Evolutionary conservation across 2,329 filamentous ascomycete genomes (phyloP), one percentile per base, ranked within the genome.

Genomic region (Erysiphe neolycopersici): DNA sequence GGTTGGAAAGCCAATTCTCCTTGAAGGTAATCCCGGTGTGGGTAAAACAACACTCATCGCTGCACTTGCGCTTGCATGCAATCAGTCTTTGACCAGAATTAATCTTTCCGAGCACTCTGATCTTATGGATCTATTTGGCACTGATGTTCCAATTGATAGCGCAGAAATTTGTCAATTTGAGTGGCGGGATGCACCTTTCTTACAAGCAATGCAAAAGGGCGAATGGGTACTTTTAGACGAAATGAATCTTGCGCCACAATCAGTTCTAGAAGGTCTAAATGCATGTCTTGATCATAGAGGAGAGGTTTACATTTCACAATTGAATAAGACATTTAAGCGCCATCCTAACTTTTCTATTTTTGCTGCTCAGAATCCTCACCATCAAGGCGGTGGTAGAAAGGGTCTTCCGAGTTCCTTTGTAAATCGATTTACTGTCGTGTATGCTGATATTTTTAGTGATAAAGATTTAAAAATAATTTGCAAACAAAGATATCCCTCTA

Each of bases 61-160:
- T 39, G 85, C 89, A 0, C 65, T 98, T 39, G 80, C 91, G 1
- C 70, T 71, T 51, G 75, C 77, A 4, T 79, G 82, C 49, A 83
- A 85, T 5, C 77, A 77, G 48, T 78, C 80, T 8, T 62, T 99
- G 48, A 93, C 84, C 0, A 72, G 89, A 52, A 94, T 99, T 60
- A 99, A 99, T 55, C 65, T 99, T 47, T 95, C 89, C 0, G 89
- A 98, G 52, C 89, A 98, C 61, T 98, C 91, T 0, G 89, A 98
- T 59, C 64, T 98, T 42, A 94, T 95, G 70, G 89, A 98, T 57
- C 65, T 98, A 1, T 98, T 98, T 57, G 89, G 89, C 46, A 93
- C 87, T 0, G 89, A 98, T 62, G 83, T 93, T 8, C 89, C 89
- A 0, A 76, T 93, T 3, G 89, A 95, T 60, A 85, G 84, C n/a